Conservation (phyloP, 73 alveolate genomes). For the Paramecium biaurelia region DNA sequence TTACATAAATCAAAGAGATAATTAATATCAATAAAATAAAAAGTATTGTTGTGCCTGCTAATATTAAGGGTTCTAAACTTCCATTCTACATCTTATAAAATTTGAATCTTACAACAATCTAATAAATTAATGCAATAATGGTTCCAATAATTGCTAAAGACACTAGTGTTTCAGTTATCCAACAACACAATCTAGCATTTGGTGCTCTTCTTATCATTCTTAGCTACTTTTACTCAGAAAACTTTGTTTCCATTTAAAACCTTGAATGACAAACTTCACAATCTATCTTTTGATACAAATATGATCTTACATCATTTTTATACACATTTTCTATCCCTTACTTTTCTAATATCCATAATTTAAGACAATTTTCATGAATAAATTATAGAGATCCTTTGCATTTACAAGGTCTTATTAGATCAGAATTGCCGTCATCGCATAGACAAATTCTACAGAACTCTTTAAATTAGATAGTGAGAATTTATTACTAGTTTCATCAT, state of each 20-base stretch:
- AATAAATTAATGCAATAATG: not conserved
- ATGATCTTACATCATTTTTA: not conserved
- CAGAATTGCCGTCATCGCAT: constrained; percentile 43
- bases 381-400: constrained; percentile 37
- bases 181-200: not conserved
- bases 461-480: not conserved
- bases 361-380: constrained; percentile 53
- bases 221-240: not conserved
- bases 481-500: not conserved
- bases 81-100: not conserved
- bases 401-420: constrained; percentile 55
- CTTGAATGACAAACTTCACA: not conserved
- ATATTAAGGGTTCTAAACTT: not conserved
- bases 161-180: not conserved
- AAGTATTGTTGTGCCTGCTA: not conserved
- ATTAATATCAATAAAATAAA: not conserved
- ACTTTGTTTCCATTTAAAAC: not conserved
- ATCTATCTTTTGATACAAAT: not conserved
- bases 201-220: not conserved
- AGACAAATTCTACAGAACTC: constrained; percentile 48
- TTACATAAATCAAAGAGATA: not conserved
- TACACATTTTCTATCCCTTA: not conserved
- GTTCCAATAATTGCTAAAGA: not conserved
- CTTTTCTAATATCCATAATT: constrained; percentile 50
- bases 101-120: not conserved